Percentiles rank a stretch among this genome's conserved stretches.
Conservation (phyloP, 257 asterid genomes). For the Vinca minor region DNA sequence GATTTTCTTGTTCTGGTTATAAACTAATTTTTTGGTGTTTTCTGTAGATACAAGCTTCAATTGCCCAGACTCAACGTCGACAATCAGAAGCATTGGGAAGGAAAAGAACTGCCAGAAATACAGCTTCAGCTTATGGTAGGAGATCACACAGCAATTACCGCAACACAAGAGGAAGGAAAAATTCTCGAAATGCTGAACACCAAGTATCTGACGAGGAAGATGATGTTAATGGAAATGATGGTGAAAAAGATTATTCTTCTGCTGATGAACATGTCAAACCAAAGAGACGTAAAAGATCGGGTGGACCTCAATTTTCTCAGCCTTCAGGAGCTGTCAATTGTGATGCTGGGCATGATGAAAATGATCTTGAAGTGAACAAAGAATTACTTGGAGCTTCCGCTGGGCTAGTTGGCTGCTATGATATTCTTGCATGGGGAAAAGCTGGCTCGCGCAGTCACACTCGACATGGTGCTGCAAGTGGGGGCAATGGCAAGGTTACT, state of each 20-base stretch:
- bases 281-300: constrained; percentile 60
- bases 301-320: constrained; percentile 49
- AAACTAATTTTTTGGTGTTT: constrained; percentile 11
- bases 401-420: constrained; percentile 51
- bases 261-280: constrained; percentile 73
- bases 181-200: constrained; percentile 45
- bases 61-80: constrained; percentile 79
- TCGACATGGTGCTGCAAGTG: constrained; percentile 54
- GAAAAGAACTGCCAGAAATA: constrained; percentile 56
- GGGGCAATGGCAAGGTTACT: constrained; percentile 45
- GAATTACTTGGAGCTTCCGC: constrained; percentile 48
- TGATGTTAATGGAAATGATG: constrained; percentile 55
- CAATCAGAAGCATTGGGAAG: constrained; percentile 94
- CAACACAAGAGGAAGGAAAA: constrained; percentile 60
- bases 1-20: constrained; percentile 5
- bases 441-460: constrained; percentile 76
- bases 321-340: constrained; percentile 52
- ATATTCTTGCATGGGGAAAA: constrained; percentile 86
- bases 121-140: constrained; percentile 51
- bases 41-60: constrained; percentile 80
- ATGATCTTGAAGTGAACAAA: constrained; percentile 57
- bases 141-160: constrained; percentile 55
- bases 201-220: constrained; percentile 82
- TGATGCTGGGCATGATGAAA: constrained; percentile 51
- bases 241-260: constrained; percentile 83